Conservation (phyloP, 2,329 filamentous ascomycete genomes). For the Xylaria sp. region DNA sequence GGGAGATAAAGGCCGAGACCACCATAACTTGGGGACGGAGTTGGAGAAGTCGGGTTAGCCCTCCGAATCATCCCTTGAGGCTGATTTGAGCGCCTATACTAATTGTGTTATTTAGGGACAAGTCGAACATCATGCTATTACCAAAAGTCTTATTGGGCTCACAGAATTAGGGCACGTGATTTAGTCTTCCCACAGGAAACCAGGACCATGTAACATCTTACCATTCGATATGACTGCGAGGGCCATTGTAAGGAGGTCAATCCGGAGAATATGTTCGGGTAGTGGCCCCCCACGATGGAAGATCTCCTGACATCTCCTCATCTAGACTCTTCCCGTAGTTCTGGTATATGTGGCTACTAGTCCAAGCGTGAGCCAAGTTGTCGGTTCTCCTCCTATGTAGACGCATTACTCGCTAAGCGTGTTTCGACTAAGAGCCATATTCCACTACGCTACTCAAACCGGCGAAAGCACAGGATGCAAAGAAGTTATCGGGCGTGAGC, state of each 20-base stretch:
- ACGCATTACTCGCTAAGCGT: background rate
- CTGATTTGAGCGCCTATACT: slow-evolving; percentile 29
- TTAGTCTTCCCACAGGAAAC: background rate
- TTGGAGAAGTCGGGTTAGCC: slow-evolving; percentile 17
- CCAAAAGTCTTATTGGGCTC: slow-evolving; percentile 7
- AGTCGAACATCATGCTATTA: background rate
- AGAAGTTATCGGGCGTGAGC: background rate
- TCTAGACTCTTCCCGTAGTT: background rate
- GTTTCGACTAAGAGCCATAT: slow-evolving; percentile 5
- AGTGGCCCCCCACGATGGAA: background rate
- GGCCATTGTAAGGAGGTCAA: background rate
- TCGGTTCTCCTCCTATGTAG: background rate
- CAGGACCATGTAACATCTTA: background rate
- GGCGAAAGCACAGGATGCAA: background rate
- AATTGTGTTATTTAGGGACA: slow-evolving; percentile 15
- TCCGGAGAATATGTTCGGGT: background rate
- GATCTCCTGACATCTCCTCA: background rate
- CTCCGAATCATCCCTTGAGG: slow-evolving; percentile 24
- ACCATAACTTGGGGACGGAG: slow-evolving; percentile 19
- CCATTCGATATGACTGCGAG: background rate
- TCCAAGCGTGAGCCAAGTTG: slow-evolving; percentile 14
- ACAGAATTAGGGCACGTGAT: background rate
- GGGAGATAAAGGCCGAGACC: slow-evolving; percentile 29
- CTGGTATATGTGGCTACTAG: background rate
- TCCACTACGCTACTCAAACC: background rate